Evolutionary conservation across 139 green algal genomes (phyloP).

Genomic region (Picochlorum sp.): DNA sequence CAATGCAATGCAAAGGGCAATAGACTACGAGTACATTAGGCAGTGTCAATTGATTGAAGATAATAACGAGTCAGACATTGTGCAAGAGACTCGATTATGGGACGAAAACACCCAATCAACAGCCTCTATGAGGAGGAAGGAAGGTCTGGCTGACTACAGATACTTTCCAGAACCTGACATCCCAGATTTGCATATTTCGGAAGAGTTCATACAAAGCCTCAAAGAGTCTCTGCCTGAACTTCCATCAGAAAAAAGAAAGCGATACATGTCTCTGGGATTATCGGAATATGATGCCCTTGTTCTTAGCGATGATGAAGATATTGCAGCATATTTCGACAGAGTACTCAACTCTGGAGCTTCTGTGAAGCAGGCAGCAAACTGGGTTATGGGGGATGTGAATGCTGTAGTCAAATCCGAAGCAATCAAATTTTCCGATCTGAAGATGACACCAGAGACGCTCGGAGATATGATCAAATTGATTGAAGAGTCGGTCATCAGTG

Average conservation of each 20-base stretch:
- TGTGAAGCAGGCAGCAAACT: conserved; percentile 84
- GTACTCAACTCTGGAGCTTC: conserved; percentile 53
- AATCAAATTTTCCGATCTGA: conserved; percentile 34
- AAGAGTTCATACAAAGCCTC: conserved; percentile 38
- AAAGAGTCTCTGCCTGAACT: conserved; percentile 66
- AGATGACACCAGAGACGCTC: conserved; percentile 48
- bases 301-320: conserved; percentile 70
- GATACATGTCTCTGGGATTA: conserved; percentile 66
- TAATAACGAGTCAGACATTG: conserved; percentile 62
- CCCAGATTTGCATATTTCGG: conserved; percentile 51
- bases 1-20: conserved; percentile 84
- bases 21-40: conserved; percentile 86
- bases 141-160: conserved; percentile 94
- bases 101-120: conserved; percentile 76
- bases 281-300: conserved; percentile 65
- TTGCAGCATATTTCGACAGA: conserved; percentile 66
- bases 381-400: conserved; percentile 89
- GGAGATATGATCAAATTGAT: conserved; percentile 91
- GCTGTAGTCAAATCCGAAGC: conserved; percentile 64
- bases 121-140: conserved; percentile 81
- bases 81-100: conserved; percentile 92
- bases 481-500: conserved; percentile 77
- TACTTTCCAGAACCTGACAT: conserved; percentile 98
- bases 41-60: conserved; percentile 55
- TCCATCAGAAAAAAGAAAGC: conserved; percentile 51